Evolutionary conservation across 495 filamentous ascomycete genomes (phyloP).

Genomic region (Hypoxylon crocopeplum): DNA sequence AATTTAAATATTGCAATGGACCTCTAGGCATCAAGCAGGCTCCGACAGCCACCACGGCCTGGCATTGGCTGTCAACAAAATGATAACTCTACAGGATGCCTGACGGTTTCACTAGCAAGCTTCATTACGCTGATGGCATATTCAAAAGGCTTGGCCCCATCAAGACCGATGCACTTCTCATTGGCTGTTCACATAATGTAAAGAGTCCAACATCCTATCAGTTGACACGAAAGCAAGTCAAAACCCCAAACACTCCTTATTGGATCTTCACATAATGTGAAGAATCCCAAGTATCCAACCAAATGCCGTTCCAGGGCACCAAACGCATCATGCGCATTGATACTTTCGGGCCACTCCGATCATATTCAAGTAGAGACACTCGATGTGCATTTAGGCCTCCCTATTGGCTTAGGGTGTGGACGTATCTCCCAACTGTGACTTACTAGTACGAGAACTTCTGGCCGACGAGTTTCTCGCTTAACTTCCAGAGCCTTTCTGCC

Average conservation of each 20-base stretch:
- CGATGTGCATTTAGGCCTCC: too few relatives aligned
- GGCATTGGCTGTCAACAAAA: not conserved
- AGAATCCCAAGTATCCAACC: too few relatives aligned
- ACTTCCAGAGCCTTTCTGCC: conserved; percentile 51
- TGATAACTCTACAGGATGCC: not conserved
- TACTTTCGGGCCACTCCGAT: too few relatives aligned
- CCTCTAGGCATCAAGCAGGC: too few relatives aligned
- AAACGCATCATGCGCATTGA: too few relatives aligned
- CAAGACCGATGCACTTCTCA: not conserved
- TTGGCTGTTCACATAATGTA: not conserved
- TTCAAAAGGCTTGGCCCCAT: not conserved
- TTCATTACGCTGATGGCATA: not conserved
- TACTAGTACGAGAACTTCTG: conserved; percentile 34
- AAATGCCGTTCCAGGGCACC: too few relatives aligned
- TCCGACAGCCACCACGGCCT: too few relatives aligned
- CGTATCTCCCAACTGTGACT: not conserved
- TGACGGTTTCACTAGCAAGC: not conserved
- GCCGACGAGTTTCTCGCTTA: conserved; percentile 45
- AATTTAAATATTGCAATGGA: too few relatives aligned
- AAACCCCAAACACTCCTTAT: not conserved
- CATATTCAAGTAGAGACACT: too few relatives aligned
- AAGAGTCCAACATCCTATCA: too few relatives aligned
- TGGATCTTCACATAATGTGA: not conserved
- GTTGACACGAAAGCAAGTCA: too few relatives aligned
- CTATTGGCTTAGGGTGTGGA: too few relatives aligned